Evolutionary conservation across 208 protist species (phyloP).

Genomic region (Acanthamoeba triangularis): DNA sequence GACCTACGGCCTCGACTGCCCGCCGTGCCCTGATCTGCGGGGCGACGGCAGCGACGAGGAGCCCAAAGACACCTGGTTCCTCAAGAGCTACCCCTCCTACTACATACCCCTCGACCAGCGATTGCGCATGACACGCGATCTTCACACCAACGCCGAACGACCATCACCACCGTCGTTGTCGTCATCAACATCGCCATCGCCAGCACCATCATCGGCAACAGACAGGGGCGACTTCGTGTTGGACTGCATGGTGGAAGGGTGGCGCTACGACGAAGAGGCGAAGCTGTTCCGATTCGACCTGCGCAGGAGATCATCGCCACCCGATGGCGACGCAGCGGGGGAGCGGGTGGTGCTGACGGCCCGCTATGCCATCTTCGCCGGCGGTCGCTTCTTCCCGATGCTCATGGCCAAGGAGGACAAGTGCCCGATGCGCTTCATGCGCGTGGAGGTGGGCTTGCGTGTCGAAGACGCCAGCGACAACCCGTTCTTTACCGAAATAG

Average conservation of each 20-base stretch:
- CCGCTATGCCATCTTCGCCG: slow-evolving; percentile 12
- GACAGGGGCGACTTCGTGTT: background rate
- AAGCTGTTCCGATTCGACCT: background rate
- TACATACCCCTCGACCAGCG: slow-evolving; percentile 25
- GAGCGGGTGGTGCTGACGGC: background rate
- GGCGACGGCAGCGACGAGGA: background rate
- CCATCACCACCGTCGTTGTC: background rate
- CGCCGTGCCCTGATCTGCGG: background rate
- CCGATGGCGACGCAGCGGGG: background rate
- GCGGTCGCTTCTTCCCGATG: slow-evolving; percentile 33
- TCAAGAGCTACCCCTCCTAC: slow-evolving; percentile 54
- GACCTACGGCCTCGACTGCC: slow-evolving; percentile 33
- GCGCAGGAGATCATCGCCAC: background rate
- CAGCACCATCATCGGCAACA: background rate
- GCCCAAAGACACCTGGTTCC: slow-evolving; percentile 7
- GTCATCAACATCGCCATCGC: background rate
- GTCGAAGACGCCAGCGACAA: slow-evolving; percentile 53
- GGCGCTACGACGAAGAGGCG: background rate
- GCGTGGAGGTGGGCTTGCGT: slow-evolving; percentile 46
- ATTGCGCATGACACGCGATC: slow-evolving; percentile 16
- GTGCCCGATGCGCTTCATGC: background rate
- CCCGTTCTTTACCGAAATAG: slow-evolving; percentile 33
- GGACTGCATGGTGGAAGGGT: background rate
- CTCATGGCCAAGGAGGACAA: slow-evolving; percentile 15
- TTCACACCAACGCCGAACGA: background rate